A percentile compares a stretch with the other conserved stretches of the same genome.
These are phyloP conservation scores for Cylindrodendrum hubeiense DNA, from an alignment of 2,329 filamentous ascomycete genomes.

Conservation along the genomic window DNA sequence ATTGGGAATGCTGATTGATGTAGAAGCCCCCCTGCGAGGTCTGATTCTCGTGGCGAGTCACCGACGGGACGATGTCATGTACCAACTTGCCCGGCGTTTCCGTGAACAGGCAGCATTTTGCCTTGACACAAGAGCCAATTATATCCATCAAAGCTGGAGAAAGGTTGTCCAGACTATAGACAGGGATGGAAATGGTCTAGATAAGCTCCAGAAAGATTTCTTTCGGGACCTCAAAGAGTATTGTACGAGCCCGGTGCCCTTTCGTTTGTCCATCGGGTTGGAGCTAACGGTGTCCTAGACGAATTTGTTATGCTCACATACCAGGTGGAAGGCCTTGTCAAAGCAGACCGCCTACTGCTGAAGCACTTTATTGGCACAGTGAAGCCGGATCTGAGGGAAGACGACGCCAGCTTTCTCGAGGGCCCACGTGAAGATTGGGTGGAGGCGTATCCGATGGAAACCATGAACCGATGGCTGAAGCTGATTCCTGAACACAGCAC, in stretches of 20 bases:
- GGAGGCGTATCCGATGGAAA: not conserved
- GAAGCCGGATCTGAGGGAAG: not conserved
- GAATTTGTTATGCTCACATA: not conserved
- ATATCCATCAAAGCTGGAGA: not conserved
- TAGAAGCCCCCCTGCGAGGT: not conserved
- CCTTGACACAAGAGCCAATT: not conserved
- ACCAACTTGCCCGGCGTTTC: not conserved
- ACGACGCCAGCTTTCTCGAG: slow-evolving; percentile 5
- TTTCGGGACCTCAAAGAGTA: not conserved
- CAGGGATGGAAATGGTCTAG: not conserved
- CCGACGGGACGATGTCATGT: not conserved
- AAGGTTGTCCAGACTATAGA: not conserved
- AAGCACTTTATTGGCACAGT: not conserved
- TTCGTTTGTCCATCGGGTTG: not conserved
- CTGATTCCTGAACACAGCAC: not conserved
- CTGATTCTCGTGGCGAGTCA: not conserved
- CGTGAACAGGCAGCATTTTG: not conserved
- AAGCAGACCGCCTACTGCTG: not conserved
- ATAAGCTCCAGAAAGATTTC: not conserved
- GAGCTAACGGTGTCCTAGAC: not conserved
- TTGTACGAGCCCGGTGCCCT: not conserved
- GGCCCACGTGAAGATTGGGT: not conserved
- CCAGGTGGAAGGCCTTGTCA: not conserved
- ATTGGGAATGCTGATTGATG: not conserved
- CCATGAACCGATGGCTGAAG: not conserved